Percentiles rank a stretch among this genome's conserved stretches.
These are phyloP conservation scores for Septoria petroselini DNA, from an alignment of 2,329 filamentous ascomycete species.

Conservation along the genomic window DNA sequence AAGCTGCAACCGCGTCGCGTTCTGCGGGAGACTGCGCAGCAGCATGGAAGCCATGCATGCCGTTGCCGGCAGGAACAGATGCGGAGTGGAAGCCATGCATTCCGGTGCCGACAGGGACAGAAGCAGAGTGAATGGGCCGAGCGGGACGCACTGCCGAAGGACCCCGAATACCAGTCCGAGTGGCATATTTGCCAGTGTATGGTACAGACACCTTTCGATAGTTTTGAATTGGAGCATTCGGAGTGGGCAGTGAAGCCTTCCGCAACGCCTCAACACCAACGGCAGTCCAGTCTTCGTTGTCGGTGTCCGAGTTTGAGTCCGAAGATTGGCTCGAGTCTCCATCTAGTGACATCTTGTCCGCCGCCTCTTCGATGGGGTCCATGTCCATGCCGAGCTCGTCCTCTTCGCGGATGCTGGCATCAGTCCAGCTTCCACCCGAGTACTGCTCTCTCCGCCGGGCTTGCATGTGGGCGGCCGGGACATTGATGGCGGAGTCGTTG, in stretches of 20 bases:
- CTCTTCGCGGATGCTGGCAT: constrained; percentile 65
- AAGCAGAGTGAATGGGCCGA: constrained; percentile 24
- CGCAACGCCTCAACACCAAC: constrained; percentile 83
- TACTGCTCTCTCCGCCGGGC: constrained; percentile 31
- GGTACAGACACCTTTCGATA: constrained; percentile 34
- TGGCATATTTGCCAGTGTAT: constrained; percentile 30
- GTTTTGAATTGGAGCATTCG: constrained; percentile 29
- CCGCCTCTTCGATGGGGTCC: constrained; percentile 76
- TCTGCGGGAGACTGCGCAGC: constrained; percentile 61
- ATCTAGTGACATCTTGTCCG: constrained; percentile 91
- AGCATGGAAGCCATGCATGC: constrained; percentile 8
- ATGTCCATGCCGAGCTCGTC: constrained; percentile 56
- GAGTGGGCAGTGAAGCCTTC: constrained; percentile 51
- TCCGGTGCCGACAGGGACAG: constrained; percentile 23
- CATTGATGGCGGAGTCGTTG: constrained; percentile 36
- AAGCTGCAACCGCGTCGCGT: constrained; percentile 76
- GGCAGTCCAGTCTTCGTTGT: constrained; percentile 93
- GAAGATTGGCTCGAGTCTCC: constrained; percentile 41
- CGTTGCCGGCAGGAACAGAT: constrained; percentile 2
- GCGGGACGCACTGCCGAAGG: constrained; percentile 21
- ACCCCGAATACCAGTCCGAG: constrained; percentile 29
- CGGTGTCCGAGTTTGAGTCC: constrained; percentile 65
- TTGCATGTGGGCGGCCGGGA: constrained; percentile 30
- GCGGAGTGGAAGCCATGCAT: constrained; percentile 1
- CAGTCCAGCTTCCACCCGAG: constrained; percentile 61